Conservation (phyloP, 257 asterid genomes). For the Perilla frutescens region DNA sequence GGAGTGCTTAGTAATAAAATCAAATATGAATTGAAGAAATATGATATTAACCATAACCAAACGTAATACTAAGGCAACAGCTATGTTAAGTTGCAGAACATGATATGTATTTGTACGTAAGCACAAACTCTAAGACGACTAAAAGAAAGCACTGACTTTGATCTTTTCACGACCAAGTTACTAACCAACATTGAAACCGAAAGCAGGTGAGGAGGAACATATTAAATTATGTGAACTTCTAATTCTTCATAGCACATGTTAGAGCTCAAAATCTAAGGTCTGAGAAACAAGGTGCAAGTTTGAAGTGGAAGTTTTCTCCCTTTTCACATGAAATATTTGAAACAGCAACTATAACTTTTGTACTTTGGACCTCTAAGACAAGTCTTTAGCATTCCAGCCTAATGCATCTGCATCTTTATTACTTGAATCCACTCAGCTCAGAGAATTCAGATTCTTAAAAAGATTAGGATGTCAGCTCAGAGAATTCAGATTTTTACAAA, state of each 20-base stretch:
- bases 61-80: constrained; percentile 1
- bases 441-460: constrained; percentile 8
- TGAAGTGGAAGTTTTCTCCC: not conserved
- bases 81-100: constrained; percentile 16
- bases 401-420: not conserved
- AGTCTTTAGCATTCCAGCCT: constrained; percentile 6
- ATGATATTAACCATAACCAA: constrained; percentile 13
- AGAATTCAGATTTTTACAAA: constrained; percentile 8
- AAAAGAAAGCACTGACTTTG: not conserved
- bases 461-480: not conserved
- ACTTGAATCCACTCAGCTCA: not conserved
- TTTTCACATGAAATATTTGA: constrained; percentile 6
- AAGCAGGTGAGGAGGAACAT: constrained; percentile 13
- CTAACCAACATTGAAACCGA: constrained; percentile 19
- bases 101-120: not conserved
- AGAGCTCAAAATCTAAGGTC: constrained; percentile 11
- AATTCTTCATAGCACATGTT: constrained; percentile 19
- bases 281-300: not conserved
- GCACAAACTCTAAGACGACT: constrained; percentile 11
- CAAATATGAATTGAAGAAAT: not conserved
- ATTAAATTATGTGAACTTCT: constrained; percentile 20
- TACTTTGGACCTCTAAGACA: constrained; percentile 13
- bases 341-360: not conserved
- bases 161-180: not conserved
- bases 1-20: constrained; percentile 28